A percentile compares a stretch with the other conserved stretches of the same genome.
Conservation (phyloP, 176 grass and related monocot genomes). For the Cenchrus purpureus region DNA sequence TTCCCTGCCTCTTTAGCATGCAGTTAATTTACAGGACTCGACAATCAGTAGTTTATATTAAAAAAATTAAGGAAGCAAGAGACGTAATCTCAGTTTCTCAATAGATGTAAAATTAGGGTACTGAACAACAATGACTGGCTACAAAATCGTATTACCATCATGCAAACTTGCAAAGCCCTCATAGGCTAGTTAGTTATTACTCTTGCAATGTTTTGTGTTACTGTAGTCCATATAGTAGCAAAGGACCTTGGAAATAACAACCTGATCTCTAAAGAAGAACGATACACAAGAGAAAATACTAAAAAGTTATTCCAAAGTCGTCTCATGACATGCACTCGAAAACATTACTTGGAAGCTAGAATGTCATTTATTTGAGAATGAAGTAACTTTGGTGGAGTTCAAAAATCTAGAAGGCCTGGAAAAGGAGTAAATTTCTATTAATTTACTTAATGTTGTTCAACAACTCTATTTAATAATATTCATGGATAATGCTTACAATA, state of each 20-base stretch:
- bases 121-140: background rate
- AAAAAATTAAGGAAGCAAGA: background rate
- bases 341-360: background rate
- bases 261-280: background rate
- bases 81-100: background rate
- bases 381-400: background rate
- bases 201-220: background rate
- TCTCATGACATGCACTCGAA: background rate
- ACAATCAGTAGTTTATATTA: constrained; percentile 1
- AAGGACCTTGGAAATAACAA: background rate
- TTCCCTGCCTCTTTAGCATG: background rate
- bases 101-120: background rate
- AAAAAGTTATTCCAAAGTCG: background rate
- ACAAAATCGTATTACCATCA: background rate
- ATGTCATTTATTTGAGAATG: background rate
- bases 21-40: background rate
- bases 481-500: constrained; percentile 19
- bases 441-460: background rate
- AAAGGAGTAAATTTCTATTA: background rate
- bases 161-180: background rate
- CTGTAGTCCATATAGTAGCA: background rate
- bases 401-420: background rate
- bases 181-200: background rate
- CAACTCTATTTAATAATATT: constrained; percentile 9
- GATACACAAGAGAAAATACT: background rate